Conservation (phyloP, 495 filamentous ascomycete species). For the Talaromyces adpressus region DNA sequence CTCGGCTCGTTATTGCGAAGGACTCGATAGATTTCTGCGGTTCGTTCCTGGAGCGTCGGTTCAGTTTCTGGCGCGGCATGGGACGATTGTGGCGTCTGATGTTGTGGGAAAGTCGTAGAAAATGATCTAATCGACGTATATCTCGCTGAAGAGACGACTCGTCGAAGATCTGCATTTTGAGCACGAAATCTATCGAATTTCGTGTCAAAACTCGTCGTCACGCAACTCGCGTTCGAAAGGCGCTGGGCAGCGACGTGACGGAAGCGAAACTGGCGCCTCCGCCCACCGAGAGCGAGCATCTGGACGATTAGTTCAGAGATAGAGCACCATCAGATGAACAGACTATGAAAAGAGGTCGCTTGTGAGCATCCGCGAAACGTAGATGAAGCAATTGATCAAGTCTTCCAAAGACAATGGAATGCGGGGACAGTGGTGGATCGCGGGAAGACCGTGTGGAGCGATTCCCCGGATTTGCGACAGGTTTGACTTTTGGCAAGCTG, state of each 20-base stretch:
- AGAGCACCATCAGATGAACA: neutral
- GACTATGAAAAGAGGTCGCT: neutral
- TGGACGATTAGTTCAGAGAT: neutral
- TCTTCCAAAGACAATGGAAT: neutral
- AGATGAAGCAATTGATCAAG: neutral
- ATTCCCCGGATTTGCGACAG: neutral
- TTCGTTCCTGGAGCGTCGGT: neutral
- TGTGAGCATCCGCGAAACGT: neutral
- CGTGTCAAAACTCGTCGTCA: neutral
- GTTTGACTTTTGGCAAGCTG: neutral
- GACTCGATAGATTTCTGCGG: neutral
- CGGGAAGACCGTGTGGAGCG: neutral
- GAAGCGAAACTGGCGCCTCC: neutral
- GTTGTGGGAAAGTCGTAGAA: neutral
- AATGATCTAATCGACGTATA: neutral
- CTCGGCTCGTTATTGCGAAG: neutral
- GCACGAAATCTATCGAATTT: neutral
- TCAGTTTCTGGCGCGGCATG: neutral
- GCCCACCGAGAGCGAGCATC: neutral
- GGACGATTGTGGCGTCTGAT: neutral
- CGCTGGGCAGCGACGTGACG: neutral
- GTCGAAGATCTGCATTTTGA: neutral
- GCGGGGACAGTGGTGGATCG: constrained; percentile 2
- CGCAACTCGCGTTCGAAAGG: neutral
- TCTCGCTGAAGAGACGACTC: neutral